A percentile compares a stretch with the other conserved stretches of the same genome.
Conservation (phyloP, 129 eudicot genomes). For the Erigeron canadensis region DNA sequence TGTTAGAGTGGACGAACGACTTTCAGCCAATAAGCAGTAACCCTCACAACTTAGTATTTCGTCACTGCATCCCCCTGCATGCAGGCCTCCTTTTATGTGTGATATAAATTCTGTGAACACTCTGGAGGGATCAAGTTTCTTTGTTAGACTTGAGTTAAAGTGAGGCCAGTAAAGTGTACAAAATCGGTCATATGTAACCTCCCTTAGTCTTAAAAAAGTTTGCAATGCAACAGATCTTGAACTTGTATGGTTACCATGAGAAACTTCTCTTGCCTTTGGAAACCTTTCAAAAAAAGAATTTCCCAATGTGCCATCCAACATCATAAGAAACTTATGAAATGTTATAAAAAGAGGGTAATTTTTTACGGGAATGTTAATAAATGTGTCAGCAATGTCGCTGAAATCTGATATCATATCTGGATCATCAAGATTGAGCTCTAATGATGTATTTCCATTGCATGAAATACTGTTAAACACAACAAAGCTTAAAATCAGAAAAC, state of each 20-base stretch:
- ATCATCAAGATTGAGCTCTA: conserved; percentile 34
- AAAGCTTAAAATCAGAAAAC: too few species aligned
- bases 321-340: conserved; percentile 66
- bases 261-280: conserved; percentile 29
- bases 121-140: conserved; percentile 55
- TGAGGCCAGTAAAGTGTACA: conserved; percentile 62
- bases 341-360: conserved; percentile 68
- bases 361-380: conserved; percentile 43
- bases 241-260: conserved; percentile 12
- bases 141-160: conserved; percentile 44
- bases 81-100: conserved; percentile 72
- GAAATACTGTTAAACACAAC: conserved; percentile 34
- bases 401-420: conserved; percentile 40
- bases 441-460: conserved; percentile 18
- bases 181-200: conserved; percentile 63
- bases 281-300: conserved; percentile 67
- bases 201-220: conserved; percentile 49
- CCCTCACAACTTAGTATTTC: conserved; percentile 32
- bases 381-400: conserved; percentile 50
- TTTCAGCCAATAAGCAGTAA: conserved; percentile 46
- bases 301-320: conserved; percentile 71
- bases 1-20: conserved; percentile 48
- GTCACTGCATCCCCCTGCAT: conserved; percentile 30
- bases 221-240: conserved; percentile 51
- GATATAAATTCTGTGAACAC: conserved; percentile 73